phyloP scores from a whole-genome alignment of 2,329 filamentous ascomycete species.

The Calonectria leucothoes region DNA sequence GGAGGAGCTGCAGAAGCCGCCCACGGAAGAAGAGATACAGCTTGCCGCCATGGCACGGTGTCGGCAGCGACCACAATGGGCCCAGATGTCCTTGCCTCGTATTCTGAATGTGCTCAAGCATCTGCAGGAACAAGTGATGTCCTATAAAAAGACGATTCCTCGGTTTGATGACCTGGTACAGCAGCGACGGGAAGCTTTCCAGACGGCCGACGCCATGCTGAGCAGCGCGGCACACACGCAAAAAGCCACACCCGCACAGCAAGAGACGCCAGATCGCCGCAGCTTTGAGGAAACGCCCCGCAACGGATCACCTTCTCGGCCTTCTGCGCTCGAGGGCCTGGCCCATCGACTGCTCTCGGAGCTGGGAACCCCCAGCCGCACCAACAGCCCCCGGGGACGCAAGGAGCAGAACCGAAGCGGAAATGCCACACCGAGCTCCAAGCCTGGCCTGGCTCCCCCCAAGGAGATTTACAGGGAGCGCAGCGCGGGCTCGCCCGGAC shows the following conservation, averaged over 20 bases:
- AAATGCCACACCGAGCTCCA: conserved; percentile 45
- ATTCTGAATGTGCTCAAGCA: conserved; percentile 69
- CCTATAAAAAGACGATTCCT: conserved; percentile 73
- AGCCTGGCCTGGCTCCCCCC: conserved; percentile 50
- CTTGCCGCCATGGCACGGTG: conserved; percentile 62
- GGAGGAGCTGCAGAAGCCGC: conserved; percentile 32
- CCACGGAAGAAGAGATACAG: conserved; percentile 47
- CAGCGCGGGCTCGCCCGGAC: conserved; percentile 43
- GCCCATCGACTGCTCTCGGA: conserved; percentile 73
- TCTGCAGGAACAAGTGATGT: conserved; percentile 71
- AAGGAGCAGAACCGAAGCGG: conserved; percentile 55
- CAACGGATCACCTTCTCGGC: conserved; percentile 63
- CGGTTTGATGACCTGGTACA: conserved; percentile 80
- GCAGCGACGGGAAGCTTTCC: conserved; percentile 73
- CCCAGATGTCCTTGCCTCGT: conserved; percentile 59
- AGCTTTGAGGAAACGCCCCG: conserved; percentile 58
- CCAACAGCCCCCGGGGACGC: conserved; percentile 61
- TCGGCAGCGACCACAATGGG: conserved; percentile 66
- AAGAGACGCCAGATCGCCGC: conserved; percentile 54
- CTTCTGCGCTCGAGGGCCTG: conserved; percentile 69
- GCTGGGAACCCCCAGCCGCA: conserved; percentile 64
- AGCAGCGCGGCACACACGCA: conserved; percentile 47
- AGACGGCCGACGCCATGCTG: conserved; percentile 65
- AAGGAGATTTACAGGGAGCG: conserved; percentile 58
- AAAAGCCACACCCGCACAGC: conserved; percentile 45